Evolutionary conservation across 257 asterid genomes (phyloP), one percentile per base, ranked within the genome.

Genomic region (Catharanthus roseus): DNA sequence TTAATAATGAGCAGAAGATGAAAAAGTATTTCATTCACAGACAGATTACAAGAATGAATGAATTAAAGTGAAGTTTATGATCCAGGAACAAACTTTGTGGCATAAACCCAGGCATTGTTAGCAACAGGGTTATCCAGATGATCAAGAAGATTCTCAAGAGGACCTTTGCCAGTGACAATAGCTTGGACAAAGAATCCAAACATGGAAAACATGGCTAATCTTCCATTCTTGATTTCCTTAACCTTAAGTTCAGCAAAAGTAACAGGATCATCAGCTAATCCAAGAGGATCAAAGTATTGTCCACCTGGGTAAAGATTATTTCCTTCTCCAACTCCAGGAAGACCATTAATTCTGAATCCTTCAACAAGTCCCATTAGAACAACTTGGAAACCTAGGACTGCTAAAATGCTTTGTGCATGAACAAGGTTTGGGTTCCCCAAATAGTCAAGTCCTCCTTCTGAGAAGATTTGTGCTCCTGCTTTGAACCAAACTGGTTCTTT

Each of bases 401-500:
- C 95, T 1, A 90, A 80, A 68, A 90, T 87, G 92, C 96, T 90
- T 41, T 87, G 96, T 8, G 97, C 97, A 49, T 87, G 96, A 41
- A 90, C 93, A 6, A 90, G 87, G 29, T 87, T 87, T 0, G 97
- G 96, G 84, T 88, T 86, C 65, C 95, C 96, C 64, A 90, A 80
- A 72, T 90, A 86, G 85, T 90, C 93, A 1, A 90, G 79, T 5
- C 97, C 97, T 1, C 96, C 96, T 55, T 82, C 90, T 3, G 89
- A 75, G 84, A 88, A 87, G 85, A 90, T 90, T 41, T 89, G 96
- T 0, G 95, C 71, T 1, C 97, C 96, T 0, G 91, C 97, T 82
- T 87, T 90, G 89, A 89, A 90, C 96, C 96, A 89, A 5, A 90
- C 88, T 4, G 96, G 90, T 75, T 90, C 95, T 50, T 89, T 87